phyloP scores from a whole-genome alignment of 148 eudicot species.

The Polygonum maritimum region DNA sequence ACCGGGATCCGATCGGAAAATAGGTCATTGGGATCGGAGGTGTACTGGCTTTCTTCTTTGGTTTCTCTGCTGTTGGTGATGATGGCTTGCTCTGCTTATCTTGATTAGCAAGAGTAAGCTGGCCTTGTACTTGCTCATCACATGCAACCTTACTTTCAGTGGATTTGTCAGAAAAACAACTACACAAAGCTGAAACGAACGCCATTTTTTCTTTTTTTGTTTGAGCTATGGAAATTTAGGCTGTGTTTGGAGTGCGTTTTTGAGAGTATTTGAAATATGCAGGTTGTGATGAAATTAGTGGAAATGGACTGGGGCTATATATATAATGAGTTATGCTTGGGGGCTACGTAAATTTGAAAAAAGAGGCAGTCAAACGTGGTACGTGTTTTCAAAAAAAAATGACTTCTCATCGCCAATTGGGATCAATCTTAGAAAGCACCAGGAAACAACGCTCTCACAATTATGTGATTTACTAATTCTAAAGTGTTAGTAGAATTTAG shows the following conservation, averaged over 20 bases:
- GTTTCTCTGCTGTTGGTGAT: background rate
- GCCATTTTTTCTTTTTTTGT: background rate
- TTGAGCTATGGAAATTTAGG: background rate
- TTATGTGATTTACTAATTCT: too few relatives aligned
- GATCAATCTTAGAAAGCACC: background rate
- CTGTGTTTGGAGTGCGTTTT: background rate
- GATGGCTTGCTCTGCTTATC: background rate
- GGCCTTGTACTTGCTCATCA: background rate
- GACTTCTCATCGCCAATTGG: background rate
- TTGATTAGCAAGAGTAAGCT: background rate
- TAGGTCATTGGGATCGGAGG: background rate
- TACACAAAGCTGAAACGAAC: background rate
- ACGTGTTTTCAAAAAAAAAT: background rate
- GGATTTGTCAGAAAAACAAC: background rate
- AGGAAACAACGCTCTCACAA: too few relatives aligned
- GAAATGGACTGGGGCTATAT: background rate
- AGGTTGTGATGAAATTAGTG: background rate
- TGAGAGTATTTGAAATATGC: background rate
- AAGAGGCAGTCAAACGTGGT: background rate
- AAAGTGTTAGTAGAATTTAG: too few relatives aligned
- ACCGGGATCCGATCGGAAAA: background rate
- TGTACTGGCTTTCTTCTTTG: background rate
- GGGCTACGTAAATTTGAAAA: background rate
- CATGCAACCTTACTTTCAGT: background rate
- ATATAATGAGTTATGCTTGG: background rate